Base-by-base conservation (phyloP, 2,329 filamentous ascomycete species). In the Mycosphaerella arachidis region DNA sequence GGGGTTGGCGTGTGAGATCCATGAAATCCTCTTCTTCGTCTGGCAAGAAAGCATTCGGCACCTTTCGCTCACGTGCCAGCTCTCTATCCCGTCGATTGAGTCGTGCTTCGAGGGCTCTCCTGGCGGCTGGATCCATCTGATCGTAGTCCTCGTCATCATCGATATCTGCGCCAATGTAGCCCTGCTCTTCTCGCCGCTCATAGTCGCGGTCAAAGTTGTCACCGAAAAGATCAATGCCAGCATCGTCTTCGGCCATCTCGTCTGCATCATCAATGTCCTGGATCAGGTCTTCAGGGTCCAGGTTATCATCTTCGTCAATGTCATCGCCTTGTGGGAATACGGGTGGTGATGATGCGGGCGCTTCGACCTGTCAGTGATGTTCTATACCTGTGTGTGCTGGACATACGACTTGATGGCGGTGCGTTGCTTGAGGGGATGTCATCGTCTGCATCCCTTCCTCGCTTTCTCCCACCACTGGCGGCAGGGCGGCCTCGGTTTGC, bases 1-100 rank as follows among this genome's bases (percentile, higher is more conserved):
- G 87, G 24, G 90, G 91, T 74, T 96, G 92, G 29, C 88, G 86
- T 24, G 91, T 91, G 24, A 97, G 81, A 72, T 97, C 92, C 63
- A 92, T 82, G 58, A 94, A 85, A 53, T 86, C 66, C 94, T 92
- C 62, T 93, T 68, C 91, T 33, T 96, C 93, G 33, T 89, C 88
- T 6, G 86, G 85, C 43, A 93, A 78, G 69, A 91, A 93, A 6
- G 88, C 90, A 30, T 83, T 83, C 2, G 89, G 89, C 70, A 90
- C 85, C 52, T 84, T 79, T 66, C 87, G 83, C 64, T 85, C 78
- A 57, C 87, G 83, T 27, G 84, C 84, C 48, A 91, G 81, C 68
- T 91, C 88, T 58, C 85, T 81, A 73, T 94, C 90, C 74, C 90
- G 83, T 62, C 86, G 85, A 74, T 88, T 87, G 62, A 95, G 79